Conservation (phyloP, 176 grass and related monocot genomes). For the Saccharum officinarum region DNA sequence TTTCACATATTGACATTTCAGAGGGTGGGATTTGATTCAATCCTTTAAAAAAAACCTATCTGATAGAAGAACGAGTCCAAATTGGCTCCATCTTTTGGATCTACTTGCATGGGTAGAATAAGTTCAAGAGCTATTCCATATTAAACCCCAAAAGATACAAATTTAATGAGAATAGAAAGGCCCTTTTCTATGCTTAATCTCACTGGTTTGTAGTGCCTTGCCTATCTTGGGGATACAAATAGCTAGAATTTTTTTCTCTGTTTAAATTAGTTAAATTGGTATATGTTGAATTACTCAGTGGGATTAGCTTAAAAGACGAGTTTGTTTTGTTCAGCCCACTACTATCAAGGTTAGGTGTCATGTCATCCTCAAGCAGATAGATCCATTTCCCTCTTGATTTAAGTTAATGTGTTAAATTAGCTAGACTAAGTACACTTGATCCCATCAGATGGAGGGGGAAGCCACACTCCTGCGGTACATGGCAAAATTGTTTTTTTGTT, state of each 20-base stretch:
- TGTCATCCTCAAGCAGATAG: slow-evolving; percentile 35
- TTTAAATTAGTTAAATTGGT: neutral
- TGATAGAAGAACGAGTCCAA: slow-evolving; percentile 1
- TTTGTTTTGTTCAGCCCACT: neutral
- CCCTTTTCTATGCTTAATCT: neutral
- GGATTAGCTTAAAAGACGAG: slow-evolving; percentile 30
- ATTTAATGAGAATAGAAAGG: neutral
- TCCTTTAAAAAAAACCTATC: slow-evolving; percentile 12
- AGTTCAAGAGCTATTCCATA: neutral
- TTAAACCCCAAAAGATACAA: neutral
- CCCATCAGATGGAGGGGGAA: neutral
- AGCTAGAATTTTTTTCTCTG: neutral
- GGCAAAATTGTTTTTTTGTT: neutral
- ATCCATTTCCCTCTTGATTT: slow-evolving; percentile 6
- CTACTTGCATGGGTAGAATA: neutral
- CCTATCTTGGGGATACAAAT: neutral
- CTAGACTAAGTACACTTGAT: slow-evolving; percentile 1
- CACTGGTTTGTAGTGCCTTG: neutral
- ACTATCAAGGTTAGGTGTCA: slow-evolving; percentile 34
- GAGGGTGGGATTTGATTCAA: slow-evolving; percentile 29
- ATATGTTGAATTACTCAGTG: neutral
- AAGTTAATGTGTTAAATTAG: slow-evolving; percentile 14
- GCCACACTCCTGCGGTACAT: neutral
- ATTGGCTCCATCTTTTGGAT: slow-evolving; percentile 2
- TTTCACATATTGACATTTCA: slow-evolving; percentile 34